These are phyloP conservation scores for Chaetomium cochliodes DNA, from an alignment of 495 filamentous ascomycete species.

Conservation along the genomic window DNA sequence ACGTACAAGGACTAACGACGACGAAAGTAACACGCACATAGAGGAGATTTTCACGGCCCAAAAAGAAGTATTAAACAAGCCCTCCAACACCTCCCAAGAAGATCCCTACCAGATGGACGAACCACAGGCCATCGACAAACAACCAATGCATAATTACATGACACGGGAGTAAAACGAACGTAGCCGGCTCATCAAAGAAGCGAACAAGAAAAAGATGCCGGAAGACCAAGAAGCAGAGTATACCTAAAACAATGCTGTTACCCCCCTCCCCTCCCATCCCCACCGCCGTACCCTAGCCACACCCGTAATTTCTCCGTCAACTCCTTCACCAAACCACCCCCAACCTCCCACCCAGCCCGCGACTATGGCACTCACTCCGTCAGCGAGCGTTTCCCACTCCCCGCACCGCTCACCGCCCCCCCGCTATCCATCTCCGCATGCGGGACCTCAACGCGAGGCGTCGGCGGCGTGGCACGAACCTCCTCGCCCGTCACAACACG, in stretches of 20 bases:
- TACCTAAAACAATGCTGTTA: conserved; percentile 8
- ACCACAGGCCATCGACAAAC: not conserved
- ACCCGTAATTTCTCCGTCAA: too few species aligned
- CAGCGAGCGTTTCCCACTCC: too few species aligned
- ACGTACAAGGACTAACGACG: too few species aligned
- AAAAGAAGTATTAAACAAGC: not conserved
- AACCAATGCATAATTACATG: conserved; percentile 11
- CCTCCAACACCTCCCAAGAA: conserved; percentile 5
- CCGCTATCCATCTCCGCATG: too few species aligned
- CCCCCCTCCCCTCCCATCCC: not conserved
- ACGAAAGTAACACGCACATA: too few species aligned
- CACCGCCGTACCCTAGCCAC: too few species aligned
- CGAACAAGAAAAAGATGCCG: not conserved
- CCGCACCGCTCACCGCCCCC: too few species aligned
- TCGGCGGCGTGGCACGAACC: not conserved
- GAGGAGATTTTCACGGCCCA: too few species aligned
- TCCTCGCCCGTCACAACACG: not conserved
- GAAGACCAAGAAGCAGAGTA: not conserved
- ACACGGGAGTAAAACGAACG: not conserved
- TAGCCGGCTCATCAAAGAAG: not conserved
- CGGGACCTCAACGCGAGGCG: not conserved
- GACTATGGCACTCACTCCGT: too few species aligned
- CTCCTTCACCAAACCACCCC: not conserved
- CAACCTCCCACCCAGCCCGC: not conserved
- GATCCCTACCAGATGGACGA: not conserved